phyloP scores from a whole-genome alignment of 768 basidiomycete genomes.

The Amanita jacksonii region DNA sequence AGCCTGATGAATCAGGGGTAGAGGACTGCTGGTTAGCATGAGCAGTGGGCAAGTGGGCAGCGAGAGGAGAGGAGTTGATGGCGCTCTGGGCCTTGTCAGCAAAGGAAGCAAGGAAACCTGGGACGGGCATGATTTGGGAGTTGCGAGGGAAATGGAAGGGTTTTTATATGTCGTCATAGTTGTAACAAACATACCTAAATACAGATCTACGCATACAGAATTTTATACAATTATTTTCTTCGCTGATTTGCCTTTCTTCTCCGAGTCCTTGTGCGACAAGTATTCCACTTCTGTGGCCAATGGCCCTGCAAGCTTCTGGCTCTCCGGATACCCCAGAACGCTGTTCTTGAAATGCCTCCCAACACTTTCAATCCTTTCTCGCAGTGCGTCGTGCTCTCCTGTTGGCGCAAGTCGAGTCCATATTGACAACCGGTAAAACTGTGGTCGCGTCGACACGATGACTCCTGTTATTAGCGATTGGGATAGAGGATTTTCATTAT shows the following conservation, averaged over 20 bases:
- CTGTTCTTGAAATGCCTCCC: constrained; percentile 87
- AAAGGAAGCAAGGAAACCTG: constrained; percentile 54
- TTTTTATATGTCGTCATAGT: constrained; percentile 12
- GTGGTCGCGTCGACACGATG: constrained; percentile 88
- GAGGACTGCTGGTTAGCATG: constrained; percentile 18
- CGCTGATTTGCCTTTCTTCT: constrained; percentile 82
- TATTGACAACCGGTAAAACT: constrained; percentile 94
- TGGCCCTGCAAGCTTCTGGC: constrained; percentile 71
- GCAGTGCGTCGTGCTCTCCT: constrained; percentile 42
- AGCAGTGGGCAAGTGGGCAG: constrained; percentile 37
- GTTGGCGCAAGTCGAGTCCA: constrained; percentile 88
- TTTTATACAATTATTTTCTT: constrained; percentile 68
- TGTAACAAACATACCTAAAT: constrained; percentile 21
- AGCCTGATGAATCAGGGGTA: constrained; percentile 27
- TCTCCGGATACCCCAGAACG: constrained; percentile 74
- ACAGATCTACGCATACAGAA: constrained; percentile 13
- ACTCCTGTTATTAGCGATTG: constrained; percentile 81
- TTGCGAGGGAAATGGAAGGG: constrained; percentile 12
- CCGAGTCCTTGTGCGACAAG: constrained; percentile 88
- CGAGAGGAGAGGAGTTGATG: constrained; percentile 51
- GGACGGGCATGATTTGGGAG: constrained; percentile 47
- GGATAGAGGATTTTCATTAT: constrained; percentile 26
- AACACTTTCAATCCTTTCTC: constrained; percentile 74
- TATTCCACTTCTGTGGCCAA: constrained; percentile 94
- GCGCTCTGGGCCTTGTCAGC: constrained; percentile 74